Evolutionary conservation across 768 basidiomycete genomes (phyloP).

Genomic region (Russula brevipes): DNA sequence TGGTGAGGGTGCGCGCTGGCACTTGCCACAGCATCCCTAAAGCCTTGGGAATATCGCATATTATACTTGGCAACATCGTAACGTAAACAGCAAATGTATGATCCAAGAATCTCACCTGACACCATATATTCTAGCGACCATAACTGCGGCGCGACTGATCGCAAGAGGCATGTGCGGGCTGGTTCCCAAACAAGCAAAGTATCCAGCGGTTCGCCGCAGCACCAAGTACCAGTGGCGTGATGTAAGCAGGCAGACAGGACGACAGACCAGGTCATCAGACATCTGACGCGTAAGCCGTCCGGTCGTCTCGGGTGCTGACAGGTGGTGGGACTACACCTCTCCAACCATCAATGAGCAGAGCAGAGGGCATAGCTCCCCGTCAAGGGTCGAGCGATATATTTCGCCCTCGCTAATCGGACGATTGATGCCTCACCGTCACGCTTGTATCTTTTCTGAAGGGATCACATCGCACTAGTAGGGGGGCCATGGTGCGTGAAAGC

Average conservation of each 20-base stretch:
- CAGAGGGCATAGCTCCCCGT: neutral
- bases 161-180: neutral
- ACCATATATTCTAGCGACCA: neutral
- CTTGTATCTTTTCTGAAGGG: neutral
- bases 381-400: neutral
- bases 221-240: no score
- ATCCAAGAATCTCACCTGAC: neutral
- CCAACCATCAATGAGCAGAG: neutral
- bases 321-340: neutral
- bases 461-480: neutral
- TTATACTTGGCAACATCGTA: neutral
- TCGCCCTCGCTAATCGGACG: neutral
- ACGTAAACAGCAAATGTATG: neutral
- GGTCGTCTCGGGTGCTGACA: slow-evolving; percentile 16
- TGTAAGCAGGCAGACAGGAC: neutral
- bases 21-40: no score
- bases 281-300: neutral
- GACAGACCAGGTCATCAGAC: neutral
- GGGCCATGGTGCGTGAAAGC: neutral
- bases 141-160: neutral
- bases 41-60: neutral
- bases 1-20: no score
- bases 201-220: neutral
- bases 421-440: no score
- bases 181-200: neutral